A percentile compares a stretch with the other conserved stretches of the same genome.
Evolutionary conservation across 352 stramenopile species (phyloP).

Genomic region (Globisporangium solare): DNA sequence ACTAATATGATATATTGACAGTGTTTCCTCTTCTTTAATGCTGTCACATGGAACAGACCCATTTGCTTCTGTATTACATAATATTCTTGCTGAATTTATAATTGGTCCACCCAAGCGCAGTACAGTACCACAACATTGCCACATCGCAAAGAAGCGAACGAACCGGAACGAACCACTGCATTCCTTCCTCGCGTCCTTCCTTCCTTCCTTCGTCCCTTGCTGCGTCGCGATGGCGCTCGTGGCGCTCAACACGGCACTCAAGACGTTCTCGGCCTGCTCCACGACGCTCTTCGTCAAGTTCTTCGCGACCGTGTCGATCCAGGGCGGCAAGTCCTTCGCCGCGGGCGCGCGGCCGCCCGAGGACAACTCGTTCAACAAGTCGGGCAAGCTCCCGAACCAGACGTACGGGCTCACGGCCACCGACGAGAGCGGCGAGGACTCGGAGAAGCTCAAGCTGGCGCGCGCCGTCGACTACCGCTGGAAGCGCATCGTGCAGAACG

Average conservation of each 20-base stretch:
- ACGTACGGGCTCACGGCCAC: conserved; percentile 4
- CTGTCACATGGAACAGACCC: no score
- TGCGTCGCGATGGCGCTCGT: neutral
- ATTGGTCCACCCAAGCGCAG: no score
- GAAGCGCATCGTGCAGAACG: conserved; percentile 39
- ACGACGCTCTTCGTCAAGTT: conserved; percentile 16
- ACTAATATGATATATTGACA: no score
- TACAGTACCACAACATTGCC: no score
- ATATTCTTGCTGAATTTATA: no score
- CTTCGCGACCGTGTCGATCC: conserved; percentile 10
- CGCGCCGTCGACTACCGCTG: conserved; percentile 28
- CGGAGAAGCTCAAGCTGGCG: conserved; percentile 8
- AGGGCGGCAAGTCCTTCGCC: conserved; percentile 14
- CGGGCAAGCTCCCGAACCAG: neutral
- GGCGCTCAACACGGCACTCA: conserved; percentile 4
- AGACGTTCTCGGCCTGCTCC: conserved; percentile 9
- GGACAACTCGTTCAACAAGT: conserved; percentile 12
- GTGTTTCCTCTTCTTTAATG: no score
- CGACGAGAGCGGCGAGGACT: neutral
- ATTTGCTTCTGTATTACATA: no score
- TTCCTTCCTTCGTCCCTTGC: no score
- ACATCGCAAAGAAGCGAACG: no score
- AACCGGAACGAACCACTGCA: neutral
- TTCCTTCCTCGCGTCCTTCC: neutral
- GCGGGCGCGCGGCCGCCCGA: conserved; percentile 11